These are phyloP conservation scores for Hortiboletus rubellus DNA, from an alignment of 1,284 basidiomycete species.

Conservation along the genomic window DNA sequence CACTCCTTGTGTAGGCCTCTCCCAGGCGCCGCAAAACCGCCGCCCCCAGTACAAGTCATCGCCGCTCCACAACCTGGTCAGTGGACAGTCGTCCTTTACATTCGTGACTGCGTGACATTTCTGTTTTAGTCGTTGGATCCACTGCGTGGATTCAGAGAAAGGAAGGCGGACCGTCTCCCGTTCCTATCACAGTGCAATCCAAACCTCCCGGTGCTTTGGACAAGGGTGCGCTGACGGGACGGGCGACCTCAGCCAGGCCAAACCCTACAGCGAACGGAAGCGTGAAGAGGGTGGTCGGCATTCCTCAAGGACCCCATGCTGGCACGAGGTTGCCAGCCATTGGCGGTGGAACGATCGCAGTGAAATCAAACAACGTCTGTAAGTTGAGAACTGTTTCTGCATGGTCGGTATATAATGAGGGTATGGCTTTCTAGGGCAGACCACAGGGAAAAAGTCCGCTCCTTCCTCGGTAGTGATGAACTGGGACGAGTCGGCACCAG, in stretches of 20 bases:
- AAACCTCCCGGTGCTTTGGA: conserved; percentile 18
- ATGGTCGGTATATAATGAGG: background rate
- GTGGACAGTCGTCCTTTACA: conserved; percentile 1
- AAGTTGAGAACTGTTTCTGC: conserved; percentile 4
- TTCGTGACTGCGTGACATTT: background rate
- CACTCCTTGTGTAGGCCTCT: conserved; percentile 59
- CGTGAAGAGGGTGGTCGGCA: conserved; percentile 13
- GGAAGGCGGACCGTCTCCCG: background rate
- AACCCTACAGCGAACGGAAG: conserved; percentile 26
- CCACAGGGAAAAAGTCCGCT: conserved; percentile 1
- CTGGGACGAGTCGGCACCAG: conserved; percentile 26
- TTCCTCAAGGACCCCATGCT: conserved; percentile 8
- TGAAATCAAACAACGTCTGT: conserved; percentile 34
- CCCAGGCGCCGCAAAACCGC: conserved; percentile 40
- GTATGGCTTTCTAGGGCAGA: conserved; percentile 18
- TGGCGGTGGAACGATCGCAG: conserved; percentile 25
- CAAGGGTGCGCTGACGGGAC: conserved; percentile 20
- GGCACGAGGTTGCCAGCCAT: conserved; percentile 23
- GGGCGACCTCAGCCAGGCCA: conserved; percentile 8
- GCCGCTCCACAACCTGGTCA: conserved; percentile 34
- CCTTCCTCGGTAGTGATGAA: conserved; percentile 1
- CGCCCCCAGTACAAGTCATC: conserved; percentile 31
- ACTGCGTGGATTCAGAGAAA: conserved; percentile 36
- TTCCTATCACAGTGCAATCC: background rate
- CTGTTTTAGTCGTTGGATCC: conserved; percentile 42